A percentile compares a stretch with the other conserved stretches of the same genome.
Evolutionary conservation across 2,329 filamentous ascomycete genomes (phyloP).

Genomic region (Colletotrichum simmondsii): DNA sequence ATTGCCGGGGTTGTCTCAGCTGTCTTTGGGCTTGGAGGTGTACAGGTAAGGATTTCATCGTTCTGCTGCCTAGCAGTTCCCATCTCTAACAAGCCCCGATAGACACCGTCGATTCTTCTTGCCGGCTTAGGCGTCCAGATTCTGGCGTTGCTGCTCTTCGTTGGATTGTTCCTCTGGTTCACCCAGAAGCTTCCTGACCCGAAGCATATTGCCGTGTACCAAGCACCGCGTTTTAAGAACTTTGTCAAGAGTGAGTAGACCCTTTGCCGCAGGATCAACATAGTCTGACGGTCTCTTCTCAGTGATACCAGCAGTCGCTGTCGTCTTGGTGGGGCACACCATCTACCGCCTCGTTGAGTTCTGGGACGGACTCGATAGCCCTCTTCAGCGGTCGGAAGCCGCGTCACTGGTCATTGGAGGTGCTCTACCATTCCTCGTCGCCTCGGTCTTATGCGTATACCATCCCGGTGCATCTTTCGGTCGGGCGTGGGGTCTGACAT

Average conservation of each 20-base stretch:
- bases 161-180: constrained; percentile 53
- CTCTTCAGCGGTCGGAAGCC: constrained; percentile 50
- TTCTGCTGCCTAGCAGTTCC: not conserved
- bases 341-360: constrained; percentile 54
- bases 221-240: constrained; percentile 52
- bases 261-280: too few relatives aligned
- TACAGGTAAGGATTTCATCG: constrained; percentile 11
- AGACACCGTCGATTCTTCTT: constrained; percentile 52
- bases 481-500: constrained; percentile 52
- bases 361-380: constrained; percentile 45
- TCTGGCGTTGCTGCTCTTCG: constrained; percentile 50
- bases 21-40: constrained; percentile 44
- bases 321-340: constrained; percentile 53
- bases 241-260: constrained; percentile 56
- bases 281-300: not conserved
- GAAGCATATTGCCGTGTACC: constrained; percentile 52
- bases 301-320: constrained; percentile 51
- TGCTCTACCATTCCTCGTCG: constrained; percentile 50
- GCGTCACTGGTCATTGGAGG: constrained; percentile 53
- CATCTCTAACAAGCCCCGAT: constrained; percentile 33
- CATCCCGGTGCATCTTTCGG: constrained; percentile 54
- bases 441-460: constrained; percentile 47
- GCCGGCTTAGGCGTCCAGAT: constrained; percentile 58
- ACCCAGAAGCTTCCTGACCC: constrained; percentile 52
- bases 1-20: constrained; percentile 45